phyloP scores from a whole-genome alignment of 768 basidiomycete species.

The Mycena haematopus region DNA sequence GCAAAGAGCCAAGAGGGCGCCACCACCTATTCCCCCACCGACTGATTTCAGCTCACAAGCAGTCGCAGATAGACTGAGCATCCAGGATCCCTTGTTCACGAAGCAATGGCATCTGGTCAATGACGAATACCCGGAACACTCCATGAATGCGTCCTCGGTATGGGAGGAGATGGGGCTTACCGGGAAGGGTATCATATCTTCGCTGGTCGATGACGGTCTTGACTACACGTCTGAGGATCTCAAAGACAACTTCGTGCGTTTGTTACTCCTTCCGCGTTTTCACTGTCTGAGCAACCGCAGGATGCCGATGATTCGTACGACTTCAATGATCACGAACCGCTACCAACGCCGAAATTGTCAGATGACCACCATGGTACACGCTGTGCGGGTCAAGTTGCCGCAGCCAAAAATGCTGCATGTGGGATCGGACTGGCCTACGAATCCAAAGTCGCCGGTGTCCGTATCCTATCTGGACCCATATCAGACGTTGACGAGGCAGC shows the following conservation, averaged over 20 bases:
- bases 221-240: neutral
- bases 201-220: slow-evolving; percentile 83
- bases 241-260: neutral
- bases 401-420: slow-evolving; percentile 90
- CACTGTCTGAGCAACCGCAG: neutral
- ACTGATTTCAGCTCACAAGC: slow-evolving; percentile 47
- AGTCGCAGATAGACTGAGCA: slow-evolving; percentile 65
- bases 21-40: slow-evolving; percentile 59
- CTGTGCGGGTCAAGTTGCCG: slow-evolving; percentile 96
- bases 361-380: slow-evolving; percentile 98
- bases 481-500: slow-evolving; percentile 96
- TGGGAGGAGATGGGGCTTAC: slow-evolving; percentile 89
- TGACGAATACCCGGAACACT: slow-evolving; percentile 77
- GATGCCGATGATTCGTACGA: neutral
- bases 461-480: slow-evolving; percentile 94
- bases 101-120: slow-evolving; percentile 97
- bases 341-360: slow-evolving; percentile 85
- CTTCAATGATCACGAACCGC: slow-evolving; percentile 80
- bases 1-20: slow-evolving; percentile 75
- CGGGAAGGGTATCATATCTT: slow-evolving; percentile 85
- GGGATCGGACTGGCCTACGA: slow-evolving; percentile 94
- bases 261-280: no score
- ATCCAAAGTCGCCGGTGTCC: slow-evolving; percentile 90
- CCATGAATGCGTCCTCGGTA: slow-evolving; percentile 91
- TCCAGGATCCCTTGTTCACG: slow-evolving; percentile 82